Base-by-base conservation (phyloP, 306 rosid species). In the Lathyrus tuberosus region DNA sequence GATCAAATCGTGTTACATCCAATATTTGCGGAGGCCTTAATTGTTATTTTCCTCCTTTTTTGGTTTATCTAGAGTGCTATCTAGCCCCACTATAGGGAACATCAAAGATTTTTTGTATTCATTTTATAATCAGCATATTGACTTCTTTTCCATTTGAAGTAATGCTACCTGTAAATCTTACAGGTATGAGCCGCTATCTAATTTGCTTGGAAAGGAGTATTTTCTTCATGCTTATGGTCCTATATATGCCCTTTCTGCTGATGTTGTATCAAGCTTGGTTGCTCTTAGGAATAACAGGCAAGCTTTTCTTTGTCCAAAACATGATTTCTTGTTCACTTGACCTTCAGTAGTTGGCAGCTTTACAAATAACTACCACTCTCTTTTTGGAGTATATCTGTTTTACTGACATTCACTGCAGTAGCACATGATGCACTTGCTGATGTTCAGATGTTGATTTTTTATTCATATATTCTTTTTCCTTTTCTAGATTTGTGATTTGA, bases 221-320 rank as follows among this genome's bases (percentile, higher is more conserved):
- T 95, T 95, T 72, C 84, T 95, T 73, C 99, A 95, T 86, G 99
- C 97, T 61, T 91, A 95, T 78, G 99, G 97, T 82, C 97, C 99
- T 63, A 77, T 95, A 64, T 95, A 95, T 76, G 96, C 86, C 28
- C 96, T 91, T 74, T 95, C 97, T 28, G 92, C 96, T 13, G 96
- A 91, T 70, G 99, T 95, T 62, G 99, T 95, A 63, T 79, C 96
- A 65, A 89, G 96, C 81, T 87, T 95, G 97, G 95, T 80, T 60
- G 93, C 87, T 67, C 93, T 89, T 44, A 89, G 77, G 78, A 91
- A 91, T 67, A 70, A 87, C 75, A 95, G 99, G 99, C 74, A 86
- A 76, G 92, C 71, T 76, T 49, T 16, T 52, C 33, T 68, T 60
- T 54, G 15, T 53, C 40, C 56, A 33, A 18, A 40, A 65, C 63